Evolutionary conservation across 2,329 filamentous ascomycete species (phyloP).

Genomic region (Ophidiomyces ophidiicola): DNA sequence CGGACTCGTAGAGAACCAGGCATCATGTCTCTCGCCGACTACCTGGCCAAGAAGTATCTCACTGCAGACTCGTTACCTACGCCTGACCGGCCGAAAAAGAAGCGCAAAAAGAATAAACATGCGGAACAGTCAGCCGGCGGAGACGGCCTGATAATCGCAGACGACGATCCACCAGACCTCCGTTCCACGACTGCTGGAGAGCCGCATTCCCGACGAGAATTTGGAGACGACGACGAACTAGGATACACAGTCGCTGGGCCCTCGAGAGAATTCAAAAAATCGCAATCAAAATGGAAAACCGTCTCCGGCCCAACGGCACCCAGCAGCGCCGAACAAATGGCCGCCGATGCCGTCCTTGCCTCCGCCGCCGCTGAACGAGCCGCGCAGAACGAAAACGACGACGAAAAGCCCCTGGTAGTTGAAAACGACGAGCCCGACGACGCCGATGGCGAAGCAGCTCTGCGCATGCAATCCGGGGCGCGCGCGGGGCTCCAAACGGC

Average conservation of each 20-base stretch:
- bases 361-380: slow-evolving; percentile 56
- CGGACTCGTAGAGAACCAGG: background rate
- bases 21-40: slow-evolving; percentile 53
- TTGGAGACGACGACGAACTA: slow-evolving; percentile 13
- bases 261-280: slow-evolving; percentile 39
- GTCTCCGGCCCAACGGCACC: slow-evolving; percentile 35
- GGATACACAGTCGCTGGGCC: slow-evolving; percentile 15
- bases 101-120: slow-evolving; percentile 44
- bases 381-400: slow-evolving; percentile 37
- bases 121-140: slow-evolving; percentile 29
- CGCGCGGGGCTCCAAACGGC: slow-evolving; percentile 79
- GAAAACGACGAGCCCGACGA: slow-evolving; percentile 21
- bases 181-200: slow-evolving; percentile 20
- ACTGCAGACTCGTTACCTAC: slow-evolving; percentile 43
- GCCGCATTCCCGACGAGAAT: background rate
- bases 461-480: slow-evolving; percentile 78
- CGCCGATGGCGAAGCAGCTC: slow-evolving; percentile 26
- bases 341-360: slow-evolving; percentile 67
- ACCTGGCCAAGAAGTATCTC: slow-evolving; percentile 86
- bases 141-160: slow-evolving; percentile 29
- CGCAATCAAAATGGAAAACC: slow-evolving; percentile 71
- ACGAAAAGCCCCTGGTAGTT: slow-evolving; percentile 36
- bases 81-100: slow-evolving; percentile 43
- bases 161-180: slow-evolving; percentile 31
- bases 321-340: slow-evolving; percentile 45